A percentile compares a stretch with the other conserved stretches of the same genome.
These are phyloP conservation scores for Tolypocladium ovalisporum DNA, from an alignment of 2,329 filamentous ascomycete genomes.

Conservation along the genomic window DNA sequence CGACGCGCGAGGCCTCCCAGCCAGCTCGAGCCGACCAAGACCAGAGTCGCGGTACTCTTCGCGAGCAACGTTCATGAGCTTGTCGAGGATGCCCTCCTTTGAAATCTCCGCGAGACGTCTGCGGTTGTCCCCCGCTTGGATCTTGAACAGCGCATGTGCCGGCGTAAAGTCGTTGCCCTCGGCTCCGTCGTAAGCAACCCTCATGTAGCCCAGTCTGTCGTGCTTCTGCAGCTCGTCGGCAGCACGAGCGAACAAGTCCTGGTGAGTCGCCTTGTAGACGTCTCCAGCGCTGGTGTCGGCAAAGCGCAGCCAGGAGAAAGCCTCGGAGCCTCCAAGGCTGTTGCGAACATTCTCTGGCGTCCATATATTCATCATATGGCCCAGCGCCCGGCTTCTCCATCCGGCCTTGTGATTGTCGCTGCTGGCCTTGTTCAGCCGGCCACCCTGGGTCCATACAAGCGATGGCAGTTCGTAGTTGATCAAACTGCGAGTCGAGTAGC, in stretches of 20 bases:
- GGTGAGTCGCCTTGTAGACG: constrained; percentile 56
- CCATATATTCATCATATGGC: constrained; percentile 85
- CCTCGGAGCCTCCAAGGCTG: constrained; percentile 47
- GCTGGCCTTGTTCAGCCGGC: constrained; percentile 64
- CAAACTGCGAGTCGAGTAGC: constrained; percentile 76
- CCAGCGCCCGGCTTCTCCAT: constrained; percentile 66
- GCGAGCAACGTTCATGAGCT: constrained; percentile 69
- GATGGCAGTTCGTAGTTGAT: constrained; percentile 79
- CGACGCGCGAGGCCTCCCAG: constrained; percentile 64
- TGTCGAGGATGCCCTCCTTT: constrained; percentile 58
- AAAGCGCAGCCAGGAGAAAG: constrained; percentile 88
- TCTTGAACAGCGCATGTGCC: constrained; percentile 70
- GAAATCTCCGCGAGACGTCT: constrained; percentile 59
- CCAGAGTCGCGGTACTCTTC: constrained; percentile 57
- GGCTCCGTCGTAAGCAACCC: constrained; percentile 59
- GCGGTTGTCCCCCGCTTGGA: constrained; percentile 58
- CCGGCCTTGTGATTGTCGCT: constrained; percentile 65
- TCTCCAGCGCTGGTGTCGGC: constrained; percentile 67
- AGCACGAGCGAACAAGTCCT: constrained; percentile 64
- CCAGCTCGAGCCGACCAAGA: constrained; percentile 69
- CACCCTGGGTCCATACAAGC: constrained; percentile 71
- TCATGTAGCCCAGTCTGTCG: constrained; percentile 54
- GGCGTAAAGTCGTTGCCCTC: constrained; percentile 54
- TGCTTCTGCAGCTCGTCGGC: constrained; percentile 43
- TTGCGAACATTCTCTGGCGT: constrained; percentile 64